A percentile compares a stretch with the other conserved stretches of the same genome.
Conservation (phyloP, 345 rosid species). For the Bruguiera gymnorhiza region DNA sequence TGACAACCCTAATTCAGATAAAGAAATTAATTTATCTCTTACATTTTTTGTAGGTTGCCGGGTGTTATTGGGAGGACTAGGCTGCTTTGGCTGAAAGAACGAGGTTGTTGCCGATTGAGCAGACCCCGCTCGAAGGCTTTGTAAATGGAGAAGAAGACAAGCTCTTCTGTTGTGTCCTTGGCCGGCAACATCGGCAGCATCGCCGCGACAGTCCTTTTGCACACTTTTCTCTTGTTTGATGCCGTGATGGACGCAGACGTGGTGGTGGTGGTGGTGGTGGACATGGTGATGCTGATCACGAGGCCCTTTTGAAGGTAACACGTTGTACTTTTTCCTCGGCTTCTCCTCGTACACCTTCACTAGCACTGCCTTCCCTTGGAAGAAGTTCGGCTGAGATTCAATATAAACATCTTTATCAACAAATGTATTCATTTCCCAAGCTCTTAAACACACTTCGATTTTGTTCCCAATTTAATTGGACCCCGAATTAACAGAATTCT, state of each 20-base stretch:
- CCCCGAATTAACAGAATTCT: too few species aligned
- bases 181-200: slow-evolving; percentile 1
- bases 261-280: slow-evolving; percentile 7
- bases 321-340: slow-evolving; percentile 20
- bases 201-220: neutral
- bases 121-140: slow-evolving; percentile 30
- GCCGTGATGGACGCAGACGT: slow-evolving; percentile 9
- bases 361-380: slow-evolving; percentile 31
- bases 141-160: slow-evolving; percentile 46
- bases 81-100: slow-evolving; percentile 15
- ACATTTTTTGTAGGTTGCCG: slow-evolving; percentile 22
- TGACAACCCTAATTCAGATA: too few species aligned
- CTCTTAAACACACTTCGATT: too few species aligned
- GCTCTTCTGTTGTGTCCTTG: slow-evolving; percentile 43
- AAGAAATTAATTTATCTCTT: neutral
- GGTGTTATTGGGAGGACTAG: slow-evolving; percentile 15
- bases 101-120: slow-evolving; percentile 21
- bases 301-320: neutral
- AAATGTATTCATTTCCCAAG: too few species aligned
- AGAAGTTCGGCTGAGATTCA: slow-evolving; percentile 30
- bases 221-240: slow-evolving; percentile 3
- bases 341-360: slow-evolving; percentile 43
- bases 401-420: neutral
- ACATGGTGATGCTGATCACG: neutral
- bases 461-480: too few species aligned